Base-by-base conservation (phyloP, 108 stramenopile genomes). In the Halocafeteria seosinensis region DNA sequence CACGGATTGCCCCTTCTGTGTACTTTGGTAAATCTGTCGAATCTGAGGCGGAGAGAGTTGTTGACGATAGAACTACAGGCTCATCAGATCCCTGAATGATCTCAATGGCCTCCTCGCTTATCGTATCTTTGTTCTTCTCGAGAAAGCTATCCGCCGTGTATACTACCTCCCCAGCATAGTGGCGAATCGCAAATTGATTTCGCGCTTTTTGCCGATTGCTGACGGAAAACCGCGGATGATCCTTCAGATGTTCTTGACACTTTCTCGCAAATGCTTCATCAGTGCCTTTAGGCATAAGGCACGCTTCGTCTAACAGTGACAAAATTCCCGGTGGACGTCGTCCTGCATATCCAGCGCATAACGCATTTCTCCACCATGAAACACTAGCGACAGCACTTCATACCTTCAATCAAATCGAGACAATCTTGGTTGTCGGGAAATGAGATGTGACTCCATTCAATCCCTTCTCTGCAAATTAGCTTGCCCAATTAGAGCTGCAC, bases 401-500 rank as follows among this genome's bases (percentile, higher is more conserved):
- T n/a, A 74, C 63, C 73, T 62, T 92, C 88, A 61, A 98, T 91
- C 38, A 98, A 70, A 63, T 95, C 92, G 37, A 98, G 81, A 29
- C 92, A 90, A 32, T 89, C 85, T 62, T 91, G 92, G 71, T 98
- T 98, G 73, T 95, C 93, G 32, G 88, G 85, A 68, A 94, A 98
- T 9, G 84, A 67, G 57, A 98, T 93, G 79, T 59, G 66, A 24
- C 61, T 42, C 79, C 79, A 81, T 50, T 76, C 73, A 59, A 82
- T 38, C 34, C 63, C 34, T 25, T 67, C 66, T 51, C 63, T 30
- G n/a, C n/a, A n/a, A n/a, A n/a, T n/a, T n/a, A n/a, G n/a, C n/a
- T n/a, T n/a, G n/a, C n/a, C n/a, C n/a, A n/a, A n/a, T n/a, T n/a
- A n/a, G n/a, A n/a, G n/a, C n/a, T n/a, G n/a, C n/a, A n/a, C n/a